Base-by-base conservation (phyloP, 2,329 filamentous ascomycete species). In the Botrytis fragariae region DNA sequence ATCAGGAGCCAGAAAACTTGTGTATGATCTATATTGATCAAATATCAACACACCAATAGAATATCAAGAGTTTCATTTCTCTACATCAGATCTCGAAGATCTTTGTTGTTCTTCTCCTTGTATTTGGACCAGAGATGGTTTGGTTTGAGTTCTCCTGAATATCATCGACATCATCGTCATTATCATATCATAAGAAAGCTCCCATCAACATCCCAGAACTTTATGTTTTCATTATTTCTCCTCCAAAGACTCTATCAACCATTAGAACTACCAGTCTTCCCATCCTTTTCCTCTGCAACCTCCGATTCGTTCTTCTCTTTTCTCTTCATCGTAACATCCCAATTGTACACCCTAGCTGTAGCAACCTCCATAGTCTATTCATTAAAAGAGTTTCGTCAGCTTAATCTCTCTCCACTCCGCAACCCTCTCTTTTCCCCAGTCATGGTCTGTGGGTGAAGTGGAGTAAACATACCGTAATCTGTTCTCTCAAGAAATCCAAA, bases 261-360 rank as follows among this genome's bases (percentile, higher is more conserved):
- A 74, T 81, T 81, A 32, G 80, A 77, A 39, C 78, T 78, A 22
- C 79, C 79, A 71, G 77, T 77, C 76, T 81, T 82, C 63, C 79
- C 80, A 61, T 74, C 75, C 45, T 57, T 65, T 22, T 78, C 79
- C 74, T 81, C 81, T 60, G 78, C 74, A 7, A 77, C 80, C 32
- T 83, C 90, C 75, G 90, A 88, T 57, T 92, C 90, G 5, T 84
- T 86, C 82, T 94, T 96, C 75, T 97, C 94, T 86, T 97, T 98
- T 78, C 96, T 88, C 84, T 97, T 93, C 85, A 97, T 93, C 61
- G 95, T 93, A 7, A 99, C 94, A 80, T 99, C 96, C 95, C 96
- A 98, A 83, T 99, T 99, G 84, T 99, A 98, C n/a, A 99, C 95
- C 76, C 96, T 88, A 35, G 96, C 96, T 59, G 95, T 94, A 6